phyloP scores from a whole-genome alignment of 2,329 filamentous ascomycete genomes.

The Microdochium nivale region DNA sequence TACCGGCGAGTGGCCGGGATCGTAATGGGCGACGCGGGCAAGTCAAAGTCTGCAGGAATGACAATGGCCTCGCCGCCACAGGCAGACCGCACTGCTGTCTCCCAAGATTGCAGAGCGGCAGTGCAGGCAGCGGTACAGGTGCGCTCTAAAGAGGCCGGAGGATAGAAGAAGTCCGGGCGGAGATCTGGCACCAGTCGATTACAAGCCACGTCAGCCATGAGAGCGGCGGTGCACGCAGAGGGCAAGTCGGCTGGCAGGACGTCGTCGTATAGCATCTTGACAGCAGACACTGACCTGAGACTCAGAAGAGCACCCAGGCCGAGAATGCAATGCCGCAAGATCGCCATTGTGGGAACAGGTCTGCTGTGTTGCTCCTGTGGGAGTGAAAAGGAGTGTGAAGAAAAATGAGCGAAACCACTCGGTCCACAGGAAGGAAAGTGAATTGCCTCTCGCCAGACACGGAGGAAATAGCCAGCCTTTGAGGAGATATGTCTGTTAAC shows the following conservation, averaged over 20 bases:
- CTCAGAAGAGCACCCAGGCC: conserved; percentile 6
- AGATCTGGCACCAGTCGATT: conserved; percentile 6
- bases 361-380: background rate
- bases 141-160: conserved; percentile 4
- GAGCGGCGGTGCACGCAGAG: conserved; percentile 2
- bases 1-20: conserved; percentile 7
- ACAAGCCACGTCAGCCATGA: conserved; percentile 6
- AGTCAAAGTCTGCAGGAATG: conserved; percentile 5
- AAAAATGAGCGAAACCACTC: background rate
- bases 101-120: conserved; percentile 6
- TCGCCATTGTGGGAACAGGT: conserved; percentile 1
- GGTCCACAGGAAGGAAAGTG: background rate
- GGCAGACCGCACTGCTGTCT: conserved; percentile 6
- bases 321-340: background rate
- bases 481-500: background rate
- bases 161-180: conserved; percentile 8
- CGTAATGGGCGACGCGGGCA: conserved; percentile 5
- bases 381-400: background rate
- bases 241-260: conserved; percentile 2
- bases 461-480: background rate
- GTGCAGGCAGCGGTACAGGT: conserved; percentile 6
- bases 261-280: conserved; percentile 7
- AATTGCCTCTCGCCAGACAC: background rate
- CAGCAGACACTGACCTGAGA: conserved; percentile 2
- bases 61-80: conserved; percentile 3